Base-by-base conservation (phyloP, 2,329 filamentous ascomycete genomes). In the Chalara sp. region DNA sequence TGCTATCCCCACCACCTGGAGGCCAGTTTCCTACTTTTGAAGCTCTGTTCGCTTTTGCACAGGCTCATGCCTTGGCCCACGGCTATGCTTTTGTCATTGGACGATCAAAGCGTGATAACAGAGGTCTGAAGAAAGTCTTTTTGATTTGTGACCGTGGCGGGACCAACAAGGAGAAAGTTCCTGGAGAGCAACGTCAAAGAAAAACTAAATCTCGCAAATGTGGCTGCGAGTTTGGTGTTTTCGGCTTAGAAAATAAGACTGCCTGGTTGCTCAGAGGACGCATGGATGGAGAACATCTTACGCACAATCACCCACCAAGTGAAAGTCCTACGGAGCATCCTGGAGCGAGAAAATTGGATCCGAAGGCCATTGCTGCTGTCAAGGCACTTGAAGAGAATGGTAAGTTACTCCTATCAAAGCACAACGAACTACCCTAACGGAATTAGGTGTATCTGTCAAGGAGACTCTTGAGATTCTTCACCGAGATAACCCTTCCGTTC, bases 151-250 rank as follows among this genome's bases (percentile, higher is more conserved):
- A 85, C 60, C 75, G 81, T 50, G 81, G 81, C 4, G 81, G 81
- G 41, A 80, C 82, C n/a, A 83, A 81, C 1, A 81, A 84, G 65
- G 62, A 64, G 48, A 66, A 66, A 45, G 56, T 65, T 1, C 62
- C 62, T 0, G 64, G 62, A 21, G 65, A 67, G 48, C 60, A 64
- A 40, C 61, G 63, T 28, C 75, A 78, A 54, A 76, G 81, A 50
- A 84, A 84, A 65, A 85, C 81, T 1, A 83, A 81, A 6, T 84
- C 81, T n/a, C 74, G 81, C 44, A 85, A 85, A 60, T 84, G 81
- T 59, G 81, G 84, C 58, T 85, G 81, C 56, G 79, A 80, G 32
- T 85, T 85, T 63, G 81, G 81, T n/a, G 84, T 85, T 64, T 85
- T 84, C 56, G 81, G 81, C 50, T 81, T 85, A 39, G 81, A 85